Base-by-base conservation (phyloP, 306 rosid species). In the Vigna angularis region DNA sequence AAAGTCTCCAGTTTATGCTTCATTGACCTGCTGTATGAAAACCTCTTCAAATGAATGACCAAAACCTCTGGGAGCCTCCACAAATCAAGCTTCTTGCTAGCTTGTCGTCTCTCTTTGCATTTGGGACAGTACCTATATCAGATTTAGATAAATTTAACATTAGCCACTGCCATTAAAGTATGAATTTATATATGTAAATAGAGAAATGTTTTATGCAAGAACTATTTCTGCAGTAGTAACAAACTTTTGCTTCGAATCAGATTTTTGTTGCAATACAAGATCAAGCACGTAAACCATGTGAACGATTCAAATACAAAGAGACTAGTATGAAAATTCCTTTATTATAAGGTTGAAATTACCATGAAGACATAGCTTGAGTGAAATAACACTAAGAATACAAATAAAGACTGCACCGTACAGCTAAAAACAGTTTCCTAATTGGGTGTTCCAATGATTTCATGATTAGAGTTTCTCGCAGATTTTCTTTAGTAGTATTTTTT, bases 11-110 rank as follows among this genome's bases (percentile, higher is more conserved):
- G 86, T 77, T 95, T 95, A 76, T 95, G 99, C 85, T 95, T 95
- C 97, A 95, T 95, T 44, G 98, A 91, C 82, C 99, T 84, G 93
- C 99, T 95, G 86, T 95, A 95, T 64, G 98, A 95, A 83, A 95
- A 95, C 86, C 99, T 89, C 85, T 95, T 95, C 48, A 95, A 82
- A 86, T 95, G 99, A 84, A 95, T 95, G 62, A 92, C 99, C 76
- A 95, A 84, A 80, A 95, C 98, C 84, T 93, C 96, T 13, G 99
- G 99, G 69, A 95, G 98, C 85, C 98, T 90, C 99, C 99, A 95
- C 57, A 92, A 85, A 84, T 95, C 98, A 70, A 95, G 98, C 87
- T 95, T 95, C 83, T 95, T 95, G 82, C 99, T 95, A 30, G 99
- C 99, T 85, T 95, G 99, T 15, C 99, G 88, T 51, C 90, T 88